Conservation (phyloP, 2,329 filamentous ascomycete species). For the Cadophora gregata region DNA sequence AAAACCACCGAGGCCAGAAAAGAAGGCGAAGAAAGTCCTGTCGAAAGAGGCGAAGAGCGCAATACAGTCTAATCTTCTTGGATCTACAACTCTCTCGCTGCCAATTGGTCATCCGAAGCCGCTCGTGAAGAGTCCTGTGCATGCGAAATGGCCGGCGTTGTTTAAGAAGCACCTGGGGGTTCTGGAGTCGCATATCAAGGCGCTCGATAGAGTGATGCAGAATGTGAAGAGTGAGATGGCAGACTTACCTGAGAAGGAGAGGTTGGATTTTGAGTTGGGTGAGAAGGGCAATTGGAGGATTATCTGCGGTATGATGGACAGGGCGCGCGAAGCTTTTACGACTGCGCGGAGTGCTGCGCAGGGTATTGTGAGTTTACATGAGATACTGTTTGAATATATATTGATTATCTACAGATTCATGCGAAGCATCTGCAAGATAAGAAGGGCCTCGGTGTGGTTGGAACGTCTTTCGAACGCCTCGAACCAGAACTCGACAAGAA, state of each 20-base stretch:
- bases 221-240: conserved; percentile 32
- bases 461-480: conserved; percentile 31
- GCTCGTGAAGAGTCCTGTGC: conserved; percentile 37
- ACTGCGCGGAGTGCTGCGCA: conserved; percentile 30
- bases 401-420: conserved; percentile 31
- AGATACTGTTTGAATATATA: not conserved
- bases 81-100: conserved; percentile 11
- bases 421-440: conserved; percentile 30
- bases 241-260: conserved; percentile 33
- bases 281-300: conserved; percentile 38
- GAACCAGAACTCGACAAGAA: conserved; percentile 31
- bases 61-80: conserved; percentile 8
- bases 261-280: conserved; percentile 35
- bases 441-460: conserved; percentile 34
- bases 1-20: conserved; percentile 21
- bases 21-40: conserved; percentile 25
- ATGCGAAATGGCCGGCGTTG: conserved; percentile 46
- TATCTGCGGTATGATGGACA: conserved; percentile 38
- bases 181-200: conserved; percentile 38
- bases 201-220: conserved; percentile 34
- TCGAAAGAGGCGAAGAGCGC: conserved; percentile 16
- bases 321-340: conserved; percentile 31
- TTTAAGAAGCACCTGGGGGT: conserved; percentile 40
- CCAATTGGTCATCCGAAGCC: conserved; percentile 26
- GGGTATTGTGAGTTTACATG: conserved; percentile 35